Evolutionary conservation across 495 filamentous ascomycete genomes (phyloP), one percentile per base, ranked within the genome.

Genomic region (Apiosordaria backusii): DNA sequence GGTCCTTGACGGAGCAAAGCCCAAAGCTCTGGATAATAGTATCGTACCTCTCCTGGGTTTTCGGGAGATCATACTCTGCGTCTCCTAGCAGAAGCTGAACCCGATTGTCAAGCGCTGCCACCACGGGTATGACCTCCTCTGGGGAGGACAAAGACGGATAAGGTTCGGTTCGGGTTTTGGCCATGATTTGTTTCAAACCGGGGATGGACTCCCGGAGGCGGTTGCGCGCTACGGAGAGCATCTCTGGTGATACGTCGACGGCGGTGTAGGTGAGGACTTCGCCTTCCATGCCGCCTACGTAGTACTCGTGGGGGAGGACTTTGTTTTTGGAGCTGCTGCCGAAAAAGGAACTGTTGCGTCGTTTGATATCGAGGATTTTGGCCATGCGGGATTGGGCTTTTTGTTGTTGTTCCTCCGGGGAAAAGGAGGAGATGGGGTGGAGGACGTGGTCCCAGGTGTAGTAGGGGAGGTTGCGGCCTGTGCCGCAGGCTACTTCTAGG

Each of bases 1-100:
- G 96, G 68, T 90, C 87, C 4, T 82, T 79, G 55, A 93, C 93
- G 59, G 90, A 94, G 80, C 95, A 99, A 4, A 98, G 78, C 1
- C 93, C 93, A 87, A 98, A 96, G 16, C 92, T 96, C 76, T 97
- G 92, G 57, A 99, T 74, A 40, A 97, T 81, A 1, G 91, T 97
- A 78, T 97, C 92, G 77, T 90, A 99, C 70, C 82, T 82, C 25
- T 65, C 50, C 40, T 13, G 23, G 16, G 26, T 29, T n/a, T 65
- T 55, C 0, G 78, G 79, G 18, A 81, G 69, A 0, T 66, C 26
- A 18, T 57, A 2, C 60, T 78, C 66, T 0, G 78, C 81, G 65
- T 84, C 81, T 9, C 62, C 75, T 62, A 77, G 67, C 35, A 84
- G 53, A 26, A 84, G 60, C 4, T 79, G 71, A 52, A 83, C 71